A percentile compares a stretch with the other conserved stretches of the same genome.
phyloP scores from a whole-genome alignment of 2,329 filamentous ascomycete genomes.

The Huntiella decipiens region DNA sequence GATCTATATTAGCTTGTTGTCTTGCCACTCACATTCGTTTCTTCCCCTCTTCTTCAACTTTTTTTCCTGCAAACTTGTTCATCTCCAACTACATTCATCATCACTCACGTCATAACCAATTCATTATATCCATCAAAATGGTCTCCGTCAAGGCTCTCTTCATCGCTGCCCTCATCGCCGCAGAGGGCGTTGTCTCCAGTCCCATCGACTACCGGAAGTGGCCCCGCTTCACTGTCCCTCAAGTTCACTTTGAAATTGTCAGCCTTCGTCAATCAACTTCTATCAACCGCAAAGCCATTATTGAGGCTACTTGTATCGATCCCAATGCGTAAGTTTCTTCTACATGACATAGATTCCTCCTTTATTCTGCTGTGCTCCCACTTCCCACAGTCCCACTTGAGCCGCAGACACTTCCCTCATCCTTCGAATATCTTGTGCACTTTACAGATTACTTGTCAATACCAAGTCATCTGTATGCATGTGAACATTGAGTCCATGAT shows the following conservation, averaged over 20 bases:
- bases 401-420: too few species aligned
- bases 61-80: background rate
- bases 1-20: background rate
- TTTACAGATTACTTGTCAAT: too few species aligned
- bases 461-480: too few species aligned
- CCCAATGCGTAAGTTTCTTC: constrained; percentile 20
- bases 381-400: too few species aligned
- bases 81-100: background rate
- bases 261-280: constrained; percentile 21
- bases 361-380: too few species aligned
- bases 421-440: too few species aligned
- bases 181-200: constrained; percentile 17
- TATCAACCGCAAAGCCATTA: constrained; percentile 24
- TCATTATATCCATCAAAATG: constrained; percentile 16
- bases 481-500: too few species aligned
- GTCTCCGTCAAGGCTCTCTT: constrained; percentile 17
- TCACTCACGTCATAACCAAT: background rate
- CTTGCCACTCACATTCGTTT: constrained; percentile 3
- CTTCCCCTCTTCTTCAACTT: background rate
- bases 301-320: constrained; percentile 23
- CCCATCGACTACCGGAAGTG: constrained; percentile 18
- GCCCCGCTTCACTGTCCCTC: constrained; percentile 21
- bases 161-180: constrained; percentile 17
- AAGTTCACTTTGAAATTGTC: constrained; percentile 27
- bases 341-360: too few species aligned